Percentiles rank a stretch among this genome's conserved stretches.
phyloP scores from a whole-genome alignment of 495 filamentous ascomycete genomes.

The Diplogelasinospora grovesii region DNA sequence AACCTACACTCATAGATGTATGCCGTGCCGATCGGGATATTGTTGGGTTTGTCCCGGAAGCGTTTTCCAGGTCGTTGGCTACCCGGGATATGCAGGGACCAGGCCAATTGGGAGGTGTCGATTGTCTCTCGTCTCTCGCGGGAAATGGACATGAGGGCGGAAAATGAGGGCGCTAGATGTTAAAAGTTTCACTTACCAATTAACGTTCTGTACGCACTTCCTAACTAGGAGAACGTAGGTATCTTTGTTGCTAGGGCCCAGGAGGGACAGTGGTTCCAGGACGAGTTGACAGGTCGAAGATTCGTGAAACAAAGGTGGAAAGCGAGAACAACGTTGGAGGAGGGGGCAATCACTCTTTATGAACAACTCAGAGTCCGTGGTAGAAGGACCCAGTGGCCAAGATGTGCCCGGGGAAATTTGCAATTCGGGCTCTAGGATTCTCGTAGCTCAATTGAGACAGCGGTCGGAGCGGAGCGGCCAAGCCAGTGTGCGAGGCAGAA shows the following conservation, averaged over 20 bases:
- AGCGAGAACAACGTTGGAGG: slow-evolving; percentile 6
- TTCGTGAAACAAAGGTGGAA: slow-evolving; percentile 20
- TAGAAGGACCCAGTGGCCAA: slow-evolving; percentile 7
- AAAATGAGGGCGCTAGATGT: background rate
- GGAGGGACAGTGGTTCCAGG: slow-evolving; percentile 12
- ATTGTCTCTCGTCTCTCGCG: slow-evolving; percentile 9
- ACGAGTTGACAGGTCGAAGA: slow-evolving; percentile 10
- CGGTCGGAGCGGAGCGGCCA: slow-evolving; percentile 19
- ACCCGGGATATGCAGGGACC: too few species aligned
- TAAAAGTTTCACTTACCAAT: slow-evolving; percentile 28
- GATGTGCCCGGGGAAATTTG: slow-evolving; percentile 6
- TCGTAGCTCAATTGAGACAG: slow-evolving; percentile 20
- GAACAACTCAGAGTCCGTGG: slow-evolving; percentile 7
- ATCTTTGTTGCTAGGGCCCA: slow-evolving; percentile 9
- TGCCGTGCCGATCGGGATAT: too few species aligned
- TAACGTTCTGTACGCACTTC: slow-evolving; percentile 12
- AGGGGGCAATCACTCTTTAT: slow-evolving; percentile 21
- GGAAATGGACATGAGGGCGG: background rate
- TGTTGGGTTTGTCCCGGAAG: too few species aligned
- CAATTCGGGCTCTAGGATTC: slow-evolving; percentile 16
- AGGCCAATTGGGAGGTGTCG: background rate
- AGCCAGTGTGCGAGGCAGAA: slow-evolving; percentile 1
- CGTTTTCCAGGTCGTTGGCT: too few species aligned
- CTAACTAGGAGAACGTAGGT: slow-evolving; percentile 8
- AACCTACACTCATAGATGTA: too few species aligned